Conservation (phyloP, 441 rosid genomes). For the Syzygium malaccense region DNA sequence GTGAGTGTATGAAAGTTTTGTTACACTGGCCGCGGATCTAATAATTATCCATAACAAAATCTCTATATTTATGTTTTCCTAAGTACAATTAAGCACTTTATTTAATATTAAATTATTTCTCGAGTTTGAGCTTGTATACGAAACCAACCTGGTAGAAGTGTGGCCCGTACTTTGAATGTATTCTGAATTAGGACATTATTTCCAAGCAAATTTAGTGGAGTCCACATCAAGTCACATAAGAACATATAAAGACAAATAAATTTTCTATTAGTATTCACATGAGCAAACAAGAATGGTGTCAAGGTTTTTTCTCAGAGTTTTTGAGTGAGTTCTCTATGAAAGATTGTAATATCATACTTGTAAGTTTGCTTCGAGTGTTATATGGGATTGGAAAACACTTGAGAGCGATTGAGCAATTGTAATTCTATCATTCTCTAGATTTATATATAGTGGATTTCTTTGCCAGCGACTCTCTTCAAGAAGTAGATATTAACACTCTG, state of each 20-base stretch:
- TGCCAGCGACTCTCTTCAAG: background rate
- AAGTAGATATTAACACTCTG: background rate
- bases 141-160: background rate
- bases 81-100: background rate
- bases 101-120: background rate
- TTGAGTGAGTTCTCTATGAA: background rate
- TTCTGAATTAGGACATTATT: background rate
- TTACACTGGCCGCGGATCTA: background rate
- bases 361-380: background rate
- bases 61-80: background rate
- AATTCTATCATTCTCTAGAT: background rate
- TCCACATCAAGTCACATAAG: background rate
- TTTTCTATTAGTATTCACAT: background rate
- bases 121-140: background rate
- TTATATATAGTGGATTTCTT: background rate
- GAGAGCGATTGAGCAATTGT: background rate
- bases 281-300: background rate
- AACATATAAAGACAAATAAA: background rate
- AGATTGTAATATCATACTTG: background rate
- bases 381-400: background rate
- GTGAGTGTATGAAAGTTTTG: background rate
- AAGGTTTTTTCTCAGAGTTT: background rate
- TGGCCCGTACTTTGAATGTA: background rate
- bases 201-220: background rate
- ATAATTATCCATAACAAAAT: background rate